Evolutionary conservation across 352 stramenopile genomes (phyloP).

Genomic region (Salisapilia sapeloensis): DNA sequence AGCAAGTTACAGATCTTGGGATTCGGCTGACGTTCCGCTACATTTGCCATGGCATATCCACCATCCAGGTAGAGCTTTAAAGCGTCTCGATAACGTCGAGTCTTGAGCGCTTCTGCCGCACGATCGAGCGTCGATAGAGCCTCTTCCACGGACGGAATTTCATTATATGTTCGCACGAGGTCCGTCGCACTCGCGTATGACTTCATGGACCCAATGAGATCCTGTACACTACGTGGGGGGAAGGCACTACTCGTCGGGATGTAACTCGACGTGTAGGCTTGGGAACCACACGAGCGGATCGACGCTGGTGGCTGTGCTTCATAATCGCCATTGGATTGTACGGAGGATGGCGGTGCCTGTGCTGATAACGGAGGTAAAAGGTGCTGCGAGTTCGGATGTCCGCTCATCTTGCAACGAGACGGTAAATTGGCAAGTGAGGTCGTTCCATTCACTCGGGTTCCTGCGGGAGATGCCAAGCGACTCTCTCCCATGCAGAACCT

Average conservation of each 20-base stretch:
- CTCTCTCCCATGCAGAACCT: too few relatives aligned
- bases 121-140: constrained; percentile 57
- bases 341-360: too few relatives aligned
- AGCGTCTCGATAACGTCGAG: constrained; percentile 56
- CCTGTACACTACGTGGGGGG: constrained; percentile 30
- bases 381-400: too few relatives aligned
- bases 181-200: constrained; percentile 60
- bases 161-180: constrained; percentile 53
- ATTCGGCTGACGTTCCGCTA: constrained; percentile 56
- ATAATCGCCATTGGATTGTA: too few relatives aligned
- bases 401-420: too few relatives aligned
- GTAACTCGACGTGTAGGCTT: constrained; percentile 58
- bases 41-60: constrained; percentile 71
- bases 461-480: too few relatives aligned
- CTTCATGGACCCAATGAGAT: constrained; percentile 64
- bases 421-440: too few relatives aligned
- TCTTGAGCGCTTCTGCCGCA: constrained; percentile 28
- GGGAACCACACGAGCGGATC: constrained; percentile 55
- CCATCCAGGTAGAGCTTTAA: constrained; percentile 72
- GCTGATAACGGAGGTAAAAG: too few relatives aligned
- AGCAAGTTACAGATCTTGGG: constrained; percentile 77
- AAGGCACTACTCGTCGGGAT: constrained; percentile 53
- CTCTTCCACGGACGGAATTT: constrained; percentile 64
- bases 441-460: too few relatives aligned
- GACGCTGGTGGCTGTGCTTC: constrained; percentile 44